A percentile compares a stretch with the other conserved stretches of the same genome.
Conservation (phyloP, 495 filamentous ascomycete genomes). For the Xylaria cubensis region DNA sequence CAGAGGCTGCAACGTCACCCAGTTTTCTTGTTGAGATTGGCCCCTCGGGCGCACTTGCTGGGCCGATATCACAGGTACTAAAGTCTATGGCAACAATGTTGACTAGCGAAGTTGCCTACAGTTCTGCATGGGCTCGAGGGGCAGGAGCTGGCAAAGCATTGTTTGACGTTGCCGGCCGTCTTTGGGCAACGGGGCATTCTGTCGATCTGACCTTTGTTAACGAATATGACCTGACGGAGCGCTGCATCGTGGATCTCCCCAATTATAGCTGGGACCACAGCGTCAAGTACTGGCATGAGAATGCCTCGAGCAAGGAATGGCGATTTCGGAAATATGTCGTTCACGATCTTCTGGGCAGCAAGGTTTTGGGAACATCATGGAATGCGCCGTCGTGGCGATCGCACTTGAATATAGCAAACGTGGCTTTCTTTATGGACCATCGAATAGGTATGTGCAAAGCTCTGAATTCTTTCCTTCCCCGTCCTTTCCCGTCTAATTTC, state of each 20-base stretch:
- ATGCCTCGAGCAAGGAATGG: background rate
- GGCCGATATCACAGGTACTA: slow-evolving; percentile 46
- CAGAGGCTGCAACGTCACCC: slow-evolving; percentile 15
- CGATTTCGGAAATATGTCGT: background rate
- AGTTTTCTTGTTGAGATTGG: slow-evolving; percentile 58
- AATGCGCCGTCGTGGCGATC: too few relatives aligned
- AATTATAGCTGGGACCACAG: background rate
- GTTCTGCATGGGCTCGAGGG: slow-evolving; percentile 38
- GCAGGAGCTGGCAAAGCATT: slow-evolving; percentile 27
- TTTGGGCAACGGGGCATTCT: background rate
- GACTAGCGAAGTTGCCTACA: slow-evolving; percentile 27
- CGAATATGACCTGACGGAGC: background rate
- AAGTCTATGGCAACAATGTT: background rate
- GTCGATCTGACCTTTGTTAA: slow-evolving; percentile 20
- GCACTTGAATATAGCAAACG: too few relatives aligned
- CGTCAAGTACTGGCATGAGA: background rate
- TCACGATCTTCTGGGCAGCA: too few relatives aligned
- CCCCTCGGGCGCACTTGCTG: slow-evolving; percentile 53
- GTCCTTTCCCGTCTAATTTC: too few relatives aligned
- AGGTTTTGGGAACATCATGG: too few relatives aligned
- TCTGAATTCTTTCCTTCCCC: too few relatives aligned
- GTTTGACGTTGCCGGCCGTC: background rate
- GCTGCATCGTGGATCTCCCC: background rate
- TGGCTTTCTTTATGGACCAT: too few relatives aligned
- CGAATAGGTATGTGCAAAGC: too few relatives aligned